Evolutionary conservation across 495 filamentous ascomycete genomes (phyloP).

Genomic region (Cladorrhinum samala): DNA sequence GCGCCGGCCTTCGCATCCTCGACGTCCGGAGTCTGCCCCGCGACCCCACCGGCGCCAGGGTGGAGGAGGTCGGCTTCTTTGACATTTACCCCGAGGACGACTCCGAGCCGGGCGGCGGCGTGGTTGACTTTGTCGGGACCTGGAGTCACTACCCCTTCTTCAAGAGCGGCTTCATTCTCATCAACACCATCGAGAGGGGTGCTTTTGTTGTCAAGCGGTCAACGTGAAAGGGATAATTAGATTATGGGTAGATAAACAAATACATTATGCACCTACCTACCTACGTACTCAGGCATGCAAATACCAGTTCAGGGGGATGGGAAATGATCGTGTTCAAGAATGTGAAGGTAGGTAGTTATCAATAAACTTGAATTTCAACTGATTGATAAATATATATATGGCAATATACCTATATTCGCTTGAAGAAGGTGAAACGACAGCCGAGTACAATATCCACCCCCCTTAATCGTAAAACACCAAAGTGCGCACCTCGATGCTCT

Average conservation of each 20-base stretch:
- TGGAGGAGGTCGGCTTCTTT: constrained; percentile 48
- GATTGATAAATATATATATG: too few species aligned
- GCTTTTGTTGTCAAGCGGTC: constrained; percentile 41
- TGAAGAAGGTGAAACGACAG: too few species aligned
- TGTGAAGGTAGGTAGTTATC: too few species aligned
- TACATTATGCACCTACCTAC: too few species aligned
- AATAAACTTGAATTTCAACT: too few species aligned
- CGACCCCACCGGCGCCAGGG: constrained; percentile 24
- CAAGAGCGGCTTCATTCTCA: constrained; percentile 44
- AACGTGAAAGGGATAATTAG: neutral
- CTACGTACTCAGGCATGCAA: too few species aligned
- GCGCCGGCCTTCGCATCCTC: constrained; percentile 44
- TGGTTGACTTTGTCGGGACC: constrained; percentile 44
- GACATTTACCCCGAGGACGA: constrained; percentile 54
- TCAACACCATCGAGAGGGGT: constrained; percentile 53
- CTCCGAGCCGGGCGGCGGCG: constrained; percentile 26
- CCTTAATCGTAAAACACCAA: constrained; percentile 25
- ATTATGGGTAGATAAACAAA: too few species aligned
- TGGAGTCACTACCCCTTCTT: constrained; percentile 50
- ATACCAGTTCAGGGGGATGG: too few species aligned
- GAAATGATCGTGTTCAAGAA: too few species aligned
- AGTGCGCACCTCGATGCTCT: constrained; percentile 58
- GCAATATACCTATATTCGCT: too few species aligned
- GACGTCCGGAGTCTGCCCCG: constrained; percentile 42
- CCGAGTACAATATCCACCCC: too few species aligned